Conservation (phyloP, 192 early-diverging fungal species). For the Mortierella hygrophila region DNA sequence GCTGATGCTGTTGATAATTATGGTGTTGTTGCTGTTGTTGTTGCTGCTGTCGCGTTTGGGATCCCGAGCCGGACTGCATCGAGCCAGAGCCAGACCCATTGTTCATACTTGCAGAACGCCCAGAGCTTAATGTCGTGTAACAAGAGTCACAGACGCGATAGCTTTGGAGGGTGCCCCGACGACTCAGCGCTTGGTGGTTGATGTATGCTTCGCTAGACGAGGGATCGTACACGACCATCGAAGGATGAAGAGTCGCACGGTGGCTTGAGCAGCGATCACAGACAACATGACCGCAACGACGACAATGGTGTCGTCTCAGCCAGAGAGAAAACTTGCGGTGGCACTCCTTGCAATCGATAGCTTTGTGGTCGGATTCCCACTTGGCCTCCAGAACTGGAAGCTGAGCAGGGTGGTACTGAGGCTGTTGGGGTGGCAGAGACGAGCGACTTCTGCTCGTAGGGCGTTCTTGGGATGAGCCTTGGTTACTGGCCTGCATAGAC, state of each 20-base stretch:
- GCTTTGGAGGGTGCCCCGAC: conserved; percentile 39
- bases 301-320: conserved; percentile 90
- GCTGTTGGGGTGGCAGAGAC: not conserved
- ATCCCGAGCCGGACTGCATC: conserved; percentile 8
- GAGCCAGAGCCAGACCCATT: conserved; percentile 25
- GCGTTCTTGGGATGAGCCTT: conserved; percentile 10
- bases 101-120: conserved; percentile 13
- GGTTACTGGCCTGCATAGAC: conserved; percentile 1
- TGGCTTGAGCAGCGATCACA: conserved; percentile 84
- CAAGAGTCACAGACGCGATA: conserved; percentile 57
- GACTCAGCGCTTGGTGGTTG: conserved; percentile 25
- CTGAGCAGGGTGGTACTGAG: conserved; percentile 10
- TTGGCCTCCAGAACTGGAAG: conserved; percentile 53
- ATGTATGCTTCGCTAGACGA: conserved; percentile 43
- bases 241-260: conserved; percentile 64
- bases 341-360: conserved; percentile 77
- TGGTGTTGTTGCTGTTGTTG: not conserved
- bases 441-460: not conserved
- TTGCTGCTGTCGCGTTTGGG: conserved; percentile 18
- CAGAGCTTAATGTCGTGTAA: conserved; percentile 13
- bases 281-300: conserved; percentile 89
- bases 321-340: conserved; percentile 78
- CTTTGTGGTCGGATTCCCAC: conserved; percentile 87
- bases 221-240: conserved; percentile 64
- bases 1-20: not conserved